Percentiles rank a stretch among this genome's conserved stretches.
phyloP scores from a whole-genome alignment of 1,284 basidiomycete species.

The Chalciporus sp. region DNA sequence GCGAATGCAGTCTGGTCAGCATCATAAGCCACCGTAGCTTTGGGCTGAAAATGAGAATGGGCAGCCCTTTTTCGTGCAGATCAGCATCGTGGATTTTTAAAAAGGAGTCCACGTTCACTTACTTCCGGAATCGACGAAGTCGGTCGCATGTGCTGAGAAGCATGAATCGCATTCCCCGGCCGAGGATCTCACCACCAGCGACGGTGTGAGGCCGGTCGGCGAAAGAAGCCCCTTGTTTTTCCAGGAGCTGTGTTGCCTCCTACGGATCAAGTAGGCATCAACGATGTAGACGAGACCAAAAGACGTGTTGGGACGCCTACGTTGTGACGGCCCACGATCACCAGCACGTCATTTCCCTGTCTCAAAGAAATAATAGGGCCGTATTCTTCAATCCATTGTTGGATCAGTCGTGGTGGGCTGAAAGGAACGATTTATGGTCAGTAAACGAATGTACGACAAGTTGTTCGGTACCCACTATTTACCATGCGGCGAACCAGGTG shows the following conservation, averaged over 20 bases:
- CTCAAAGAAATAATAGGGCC: constrained; percentile 40
- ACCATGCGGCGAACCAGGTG: constrained; percentile 24
- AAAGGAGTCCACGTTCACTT: background rate
- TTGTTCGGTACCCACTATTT: constrained; percentile 15
- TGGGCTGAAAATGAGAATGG: constrained; percentile 43
- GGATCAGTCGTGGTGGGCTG: constrained; percentile 26
- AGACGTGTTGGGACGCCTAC: constrained; percentile 14
- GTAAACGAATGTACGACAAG: background rate
- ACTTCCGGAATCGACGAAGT: constrained; percentile 29
- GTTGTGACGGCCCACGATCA: constrained; percentile 40
- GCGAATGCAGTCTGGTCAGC: constrained; percentile 40
- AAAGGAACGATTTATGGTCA: background rate
- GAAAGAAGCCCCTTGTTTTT: constrained; percentile 50
- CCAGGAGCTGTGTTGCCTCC: constrained; percentile 56
- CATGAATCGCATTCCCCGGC: constrained; percentile 32
- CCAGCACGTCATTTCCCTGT: constrained; percentile 32
- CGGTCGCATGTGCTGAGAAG: constrained; percentile 25
- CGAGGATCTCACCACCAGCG: constrained; percentile 50
- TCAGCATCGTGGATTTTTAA: background rate
- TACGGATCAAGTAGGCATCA: constrained; percentile 16
- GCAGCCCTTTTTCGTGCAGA: constrained; percentile 30
- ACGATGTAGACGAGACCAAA: too few species aligned
- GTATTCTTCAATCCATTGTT: constrained; percentile 40
- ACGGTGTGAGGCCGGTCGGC: constrained; percentile 52
- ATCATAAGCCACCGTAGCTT: constrained; percentile 37